phyloP scores from a whole-genome alignment of 129 eudicot genomes.

The Helichrysum umbraculigerum region DNA sequence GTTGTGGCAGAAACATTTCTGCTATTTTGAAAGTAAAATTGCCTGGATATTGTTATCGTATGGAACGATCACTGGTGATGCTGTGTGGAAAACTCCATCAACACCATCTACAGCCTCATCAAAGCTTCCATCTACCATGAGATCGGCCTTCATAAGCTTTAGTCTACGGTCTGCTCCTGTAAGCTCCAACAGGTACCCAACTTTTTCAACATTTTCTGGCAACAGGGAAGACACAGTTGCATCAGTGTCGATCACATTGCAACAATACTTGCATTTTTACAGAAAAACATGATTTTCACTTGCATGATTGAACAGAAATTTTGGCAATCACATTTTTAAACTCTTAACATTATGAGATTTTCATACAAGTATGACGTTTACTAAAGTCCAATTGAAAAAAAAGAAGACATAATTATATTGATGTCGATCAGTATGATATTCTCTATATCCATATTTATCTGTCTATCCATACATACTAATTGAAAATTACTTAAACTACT shows the following conservation, averaged over 20 bases:
- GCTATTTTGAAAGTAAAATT: slow-evolving; percentile 16
- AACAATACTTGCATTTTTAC: neutral
- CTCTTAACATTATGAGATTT: neutral
- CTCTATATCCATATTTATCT: no score
- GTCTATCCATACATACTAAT: no score
- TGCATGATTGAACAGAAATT: neutral
- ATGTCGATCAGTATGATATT: no score
- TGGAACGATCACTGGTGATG: slow-evolving; percentile 86
- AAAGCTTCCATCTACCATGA: slow-evolving; percentile 80
- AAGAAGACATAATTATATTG: no score
- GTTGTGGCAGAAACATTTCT: neutral
- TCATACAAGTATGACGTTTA: neutral
- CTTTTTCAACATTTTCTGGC: slow-evolving; percentile 66
- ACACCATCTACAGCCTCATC: slow-evolving; percentile 74
- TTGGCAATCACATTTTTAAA: neutral
- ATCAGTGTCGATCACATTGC: neutral
- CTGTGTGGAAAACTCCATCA: slow-evolving; percentile 92
- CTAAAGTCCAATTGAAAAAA: no score
- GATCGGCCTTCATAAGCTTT: slow-evolving; percentile 70
- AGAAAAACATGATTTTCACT: neutral
- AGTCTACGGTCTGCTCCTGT: slow-evolving; percentile 76
- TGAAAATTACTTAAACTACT: no score
- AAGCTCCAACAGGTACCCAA: slow-evolving; percentile 71
- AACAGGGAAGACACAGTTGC: neutral
- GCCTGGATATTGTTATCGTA: slow-evolving; percentile 62